phyloP scores from a whole-genome alignment of 1,284 basidiomycete species.

The Phenoliferia sp. region DNA sequence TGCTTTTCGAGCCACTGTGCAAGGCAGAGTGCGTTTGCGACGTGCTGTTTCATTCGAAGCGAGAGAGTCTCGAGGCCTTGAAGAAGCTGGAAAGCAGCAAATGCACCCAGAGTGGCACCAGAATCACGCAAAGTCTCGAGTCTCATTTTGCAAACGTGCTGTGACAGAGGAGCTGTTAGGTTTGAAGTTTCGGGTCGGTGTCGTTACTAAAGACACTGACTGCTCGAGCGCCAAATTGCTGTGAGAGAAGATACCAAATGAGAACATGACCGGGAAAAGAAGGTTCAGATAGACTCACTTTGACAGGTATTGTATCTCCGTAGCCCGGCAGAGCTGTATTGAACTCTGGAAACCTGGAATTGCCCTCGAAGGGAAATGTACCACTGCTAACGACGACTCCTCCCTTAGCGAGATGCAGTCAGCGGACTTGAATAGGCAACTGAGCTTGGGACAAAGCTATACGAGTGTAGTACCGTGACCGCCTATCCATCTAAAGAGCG shows the following conservation, averaged over 20 bases:
- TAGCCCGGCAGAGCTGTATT: conserved; percentile 57
- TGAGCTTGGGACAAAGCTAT: neutral
- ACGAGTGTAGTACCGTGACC: conserved; percentile 7
- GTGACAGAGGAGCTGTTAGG: neutral
- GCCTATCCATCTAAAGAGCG: conserved; percentile 1
- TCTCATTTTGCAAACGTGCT: conserved; percentile 58
- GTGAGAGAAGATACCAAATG: neutral
- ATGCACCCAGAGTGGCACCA: conserved; percentile 10
- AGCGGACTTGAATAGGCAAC: neutral
- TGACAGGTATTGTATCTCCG: conserved; percentile 55
- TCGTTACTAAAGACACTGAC: neutral
- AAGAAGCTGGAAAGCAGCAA: conserved; percentile 37
- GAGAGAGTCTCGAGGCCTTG: conserved; percentile 83
- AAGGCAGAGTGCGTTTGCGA: conserved; percentile 66
- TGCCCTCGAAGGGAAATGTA: conserved; percentile 6
- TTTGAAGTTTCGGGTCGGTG: neutral
- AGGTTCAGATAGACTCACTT: conserved; percentile 50
- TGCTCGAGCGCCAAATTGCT: neutral
- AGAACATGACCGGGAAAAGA: neutral
- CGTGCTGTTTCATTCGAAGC: conserved; percentile 69
- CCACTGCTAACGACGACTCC: conserved; percentile 10
- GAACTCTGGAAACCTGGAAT: conserved; percentile 13
- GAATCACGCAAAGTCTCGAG: conserved; percentile 54
- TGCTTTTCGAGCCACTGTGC: conserved; percentile 70
- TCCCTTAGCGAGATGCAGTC: neutral